A percentile compares a stretch with the other conserved stretches of the same genome.
These are phyloP conservation scores for Mycena galopus DNA, from an alignment of 768 basidiomycete genomes.

Conservation along the genomic window DNA sequence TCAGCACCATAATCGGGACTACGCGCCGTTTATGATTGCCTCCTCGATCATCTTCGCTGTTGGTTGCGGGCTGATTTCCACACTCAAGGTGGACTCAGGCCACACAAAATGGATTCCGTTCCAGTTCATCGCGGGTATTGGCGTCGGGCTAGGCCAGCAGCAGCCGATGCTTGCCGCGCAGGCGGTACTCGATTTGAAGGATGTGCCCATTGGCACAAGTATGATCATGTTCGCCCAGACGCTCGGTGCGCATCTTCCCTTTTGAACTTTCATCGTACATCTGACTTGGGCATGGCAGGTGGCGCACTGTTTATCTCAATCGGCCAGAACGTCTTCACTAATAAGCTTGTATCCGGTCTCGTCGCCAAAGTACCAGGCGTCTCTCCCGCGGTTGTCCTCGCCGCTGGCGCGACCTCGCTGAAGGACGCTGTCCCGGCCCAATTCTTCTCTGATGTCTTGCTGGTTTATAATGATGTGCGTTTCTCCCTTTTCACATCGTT, in stretches of 20 bases:
- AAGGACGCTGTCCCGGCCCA: background rate
- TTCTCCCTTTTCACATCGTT: background rate
- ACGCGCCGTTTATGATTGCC: constrained; percentile 44
- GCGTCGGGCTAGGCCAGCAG: constrained; percentile 43
- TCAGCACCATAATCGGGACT: constrained; percentile 48
- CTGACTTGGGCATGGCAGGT: background rate
- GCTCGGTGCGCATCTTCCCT: constrained; percentile 10
- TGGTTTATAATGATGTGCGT: constrained; percentile 22
- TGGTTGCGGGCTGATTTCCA: constrained; percentile 52
- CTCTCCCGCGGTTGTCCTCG: constrained; percentile 1
- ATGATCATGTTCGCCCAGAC: constrained; percentile 37
- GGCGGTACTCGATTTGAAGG: constrained; percentile 23
- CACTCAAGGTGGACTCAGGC: constrained; percentile 41
- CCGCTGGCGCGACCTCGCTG: constrained; percentile 7
- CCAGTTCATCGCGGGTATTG: constrained; percentile 43
- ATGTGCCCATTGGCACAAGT: constrained; percentile 30
- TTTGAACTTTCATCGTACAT: background rate
- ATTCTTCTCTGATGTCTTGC: background rate
- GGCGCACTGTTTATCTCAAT: constrained; percentile 37
- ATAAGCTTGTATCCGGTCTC: constrained; percentile 8
- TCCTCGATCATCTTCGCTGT: constrained; percentile 50
- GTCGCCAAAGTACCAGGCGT: background rate
- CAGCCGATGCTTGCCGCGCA: constrained; percentile 37
- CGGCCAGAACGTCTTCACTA: constrained; percentile 34
- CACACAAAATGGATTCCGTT: constrained; percentile 37